These are phyloP conservation scores for Saksenaea oblongispora DNA, from an alignment of 371 early-diverging fungal species.

Conservation along the genomic window DNA sequence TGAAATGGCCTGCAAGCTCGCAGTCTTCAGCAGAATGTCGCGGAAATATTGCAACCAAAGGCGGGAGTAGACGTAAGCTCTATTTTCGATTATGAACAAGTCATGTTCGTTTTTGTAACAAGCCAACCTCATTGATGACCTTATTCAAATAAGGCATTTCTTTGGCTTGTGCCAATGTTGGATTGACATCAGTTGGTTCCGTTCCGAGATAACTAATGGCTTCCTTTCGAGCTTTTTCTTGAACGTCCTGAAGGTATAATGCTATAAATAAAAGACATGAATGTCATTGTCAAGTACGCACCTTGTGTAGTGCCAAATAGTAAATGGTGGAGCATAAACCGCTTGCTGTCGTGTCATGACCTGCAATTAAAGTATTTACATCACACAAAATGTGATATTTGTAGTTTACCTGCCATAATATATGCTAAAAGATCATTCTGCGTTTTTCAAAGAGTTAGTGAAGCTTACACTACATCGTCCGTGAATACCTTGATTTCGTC, in stretches of 20 bases:
- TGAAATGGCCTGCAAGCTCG: conserved; percentile 5
- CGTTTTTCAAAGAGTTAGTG: background rate
- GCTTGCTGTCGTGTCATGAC: conserved; percentile 56
- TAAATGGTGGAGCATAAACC: conserved; percentile 41
- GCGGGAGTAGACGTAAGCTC: conserved; percentile 15
- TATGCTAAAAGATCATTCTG: conserved; percentile 31
- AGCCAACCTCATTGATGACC: conserved; percentile 32
- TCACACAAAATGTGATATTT: background rate
- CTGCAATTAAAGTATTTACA: conserved; percentile 2
- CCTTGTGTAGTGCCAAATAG: conserved; percentile 28
- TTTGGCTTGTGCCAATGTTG: conserved; percentile 44
- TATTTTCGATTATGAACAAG: conserved; percentile 21
- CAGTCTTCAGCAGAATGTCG: conserved; percentile 1
- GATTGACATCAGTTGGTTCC: conserved; percentile 31
- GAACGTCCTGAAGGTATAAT: conserved; percentile 27
- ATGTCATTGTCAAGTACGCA: background rate
- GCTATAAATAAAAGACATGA: background rate
- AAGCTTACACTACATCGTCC: background rate
- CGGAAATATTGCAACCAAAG: conserved; percentile 1
- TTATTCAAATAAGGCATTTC: conserved; percentile 47
- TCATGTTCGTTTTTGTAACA: background rate
- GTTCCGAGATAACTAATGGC: conserved; percentile 54
- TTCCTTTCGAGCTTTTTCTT: conserved; percentile 49
- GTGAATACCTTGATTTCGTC: background rate
- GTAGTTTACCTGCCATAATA: background rate